Percentiles rank a stretch among this genome's conserved stretches.
Conservation (phyloP, 768 basidiomycete species). For the Ramaria rubella region DNA sequence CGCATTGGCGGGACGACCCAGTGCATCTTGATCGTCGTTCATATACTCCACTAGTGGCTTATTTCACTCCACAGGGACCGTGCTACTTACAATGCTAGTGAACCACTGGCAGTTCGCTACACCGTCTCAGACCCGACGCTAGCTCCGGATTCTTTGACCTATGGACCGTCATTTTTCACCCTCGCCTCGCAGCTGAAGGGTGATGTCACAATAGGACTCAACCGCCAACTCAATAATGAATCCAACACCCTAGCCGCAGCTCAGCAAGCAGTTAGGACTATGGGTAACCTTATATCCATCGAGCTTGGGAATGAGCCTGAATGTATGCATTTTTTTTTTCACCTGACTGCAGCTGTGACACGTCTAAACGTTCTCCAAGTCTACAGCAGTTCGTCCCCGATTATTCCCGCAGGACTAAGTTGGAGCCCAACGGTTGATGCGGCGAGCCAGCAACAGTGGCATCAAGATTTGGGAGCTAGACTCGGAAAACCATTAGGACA, state of each 20-base stretch:
- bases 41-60: neutral
- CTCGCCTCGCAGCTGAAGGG: slow-evolving; percentile 28
- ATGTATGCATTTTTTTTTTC: slow-evolving; percentile 18
- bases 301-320: slow-evolving; percentile 37
- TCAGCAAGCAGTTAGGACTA: slow-evolving; percentile 23
- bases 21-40: slow-evolving; percentile 19
- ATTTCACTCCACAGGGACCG: slow-evolving; percentile 26
- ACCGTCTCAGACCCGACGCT: slow-evolving; percentile 30
- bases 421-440: slow-evolving; percentile 31
- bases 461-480: slow-evolving; percentile 22
- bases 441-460: slow-evolving; percentile 27
- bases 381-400: slow-evolving; percentile 28
- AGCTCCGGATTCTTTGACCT: slow-evolving; percentile 28
- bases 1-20: slow-evolving; percentile 36
- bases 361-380: slow-evolving; percentile 15
- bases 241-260: slow-evolving; percentile 29
- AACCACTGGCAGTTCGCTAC: slow-evolving; percentile 29
- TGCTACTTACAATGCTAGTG: slow-evolving; percentile 31
- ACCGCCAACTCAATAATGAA: slow-evolving; percentile 33
- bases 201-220: slow-evolving; percentile 32
- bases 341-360: neutral
- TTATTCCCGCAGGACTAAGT: slow-evolving; percentile 22
- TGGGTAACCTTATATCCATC: slow-evolving; percentile 24
- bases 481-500: slow-evolving; percentile 25
- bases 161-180: slow-evolving; percentile 26